Percentiles rank a stretch among this genome's conserved stretches.
These are phyloP conservation scores for Trichoderma guizhouense DNA, from an alignment of 2,329 filamentous ascomycete genomes.

Conservation along the genomic window DNA sequence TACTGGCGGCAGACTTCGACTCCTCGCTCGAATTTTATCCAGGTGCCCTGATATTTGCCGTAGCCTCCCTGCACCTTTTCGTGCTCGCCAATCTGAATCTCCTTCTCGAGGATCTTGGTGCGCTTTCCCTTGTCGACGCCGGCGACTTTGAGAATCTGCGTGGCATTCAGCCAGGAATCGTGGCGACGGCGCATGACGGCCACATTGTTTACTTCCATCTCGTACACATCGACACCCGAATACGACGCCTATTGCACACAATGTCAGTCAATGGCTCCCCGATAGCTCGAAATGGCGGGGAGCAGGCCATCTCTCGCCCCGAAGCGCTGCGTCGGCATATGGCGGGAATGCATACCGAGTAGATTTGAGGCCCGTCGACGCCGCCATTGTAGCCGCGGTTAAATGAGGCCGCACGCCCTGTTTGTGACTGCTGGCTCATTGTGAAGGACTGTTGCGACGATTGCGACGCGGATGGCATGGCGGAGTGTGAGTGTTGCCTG, in stretches of 20 bases:
- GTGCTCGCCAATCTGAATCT: constrained; percentile 92
- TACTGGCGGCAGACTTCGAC: constrained; percentile 85
- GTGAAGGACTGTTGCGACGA: constrained; percentile 55
- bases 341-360: constrained; percentile 48
- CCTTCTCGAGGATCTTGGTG: constrained; percentile 96
- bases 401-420: constrained; percentile 38
- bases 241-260: constrained; percentile 66
- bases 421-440: constrained; percentile 54
- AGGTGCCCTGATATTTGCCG: constrained; percentile 98
- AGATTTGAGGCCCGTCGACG: constrained; percentile 54
- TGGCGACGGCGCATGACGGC: constrained; percentile 94
- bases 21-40: constrained; percentile 92
- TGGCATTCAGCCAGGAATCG: constrained; percentile 96
- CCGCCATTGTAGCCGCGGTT: constrained; percentile 33
- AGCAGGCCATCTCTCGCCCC: constrained; percentile 19
- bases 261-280: constrained; percentile 24
- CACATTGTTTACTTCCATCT: constrained; percentile 93
- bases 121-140: constrained; percentile 96
- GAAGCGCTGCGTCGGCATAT: background rate
- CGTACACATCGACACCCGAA: constrained; percentile 93
- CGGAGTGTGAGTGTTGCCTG: background rate
- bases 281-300: background rate
- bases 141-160: constrained; percentile 95
- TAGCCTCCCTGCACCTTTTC: constrained; percentile 99
- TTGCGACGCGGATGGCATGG: constrained; percentile 46